phyloP scores from a whole-genome alignment of 257 asterid genomes.

The Scutellaria barbata region DNA sequence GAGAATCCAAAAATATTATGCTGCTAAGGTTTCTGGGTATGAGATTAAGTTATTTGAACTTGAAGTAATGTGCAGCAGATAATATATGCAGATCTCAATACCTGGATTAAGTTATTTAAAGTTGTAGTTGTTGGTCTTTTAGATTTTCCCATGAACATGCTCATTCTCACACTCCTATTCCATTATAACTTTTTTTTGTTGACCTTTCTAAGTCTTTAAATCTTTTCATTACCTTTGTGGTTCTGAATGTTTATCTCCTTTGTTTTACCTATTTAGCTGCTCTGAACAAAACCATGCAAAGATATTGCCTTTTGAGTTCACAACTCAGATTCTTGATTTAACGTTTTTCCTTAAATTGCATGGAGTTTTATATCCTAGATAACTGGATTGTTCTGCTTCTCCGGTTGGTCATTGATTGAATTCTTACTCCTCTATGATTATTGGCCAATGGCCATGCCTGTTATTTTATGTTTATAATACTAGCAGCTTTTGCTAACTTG shows the following conservation, averaged over 20 bases:
- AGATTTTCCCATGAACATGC: background rate
- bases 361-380: background rate
- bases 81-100: slow-evolving; percentile 55
- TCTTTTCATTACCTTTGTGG: background rate
- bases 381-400: slow-evolving; percentile 25
- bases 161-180: too few species aligned
- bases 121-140: slow-evolving; percentile 19
- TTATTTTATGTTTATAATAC: background rate
- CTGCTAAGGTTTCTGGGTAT: slow-evolving; percentile 68
- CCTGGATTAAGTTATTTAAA: slow-evolving; percentile 19
- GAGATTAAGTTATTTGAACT: slow-evolving; percentile 28
- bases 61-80: slow-evolving; percentile 59
- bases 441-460: slow-evolving; percentile 9
- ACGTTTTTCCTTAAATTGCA: too few species aligned
- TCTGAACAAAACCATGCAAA: too few species aligned
- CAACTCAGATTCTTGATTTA: too few species aligned
- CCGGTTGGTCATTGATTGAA: background rate
- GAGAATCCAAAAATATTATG: slow-evolving; percentile 76
- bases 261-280: background rate
- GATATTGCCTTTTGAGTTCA: too few species aligned
- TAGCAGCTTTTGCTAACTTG: slow-evolving; percentile 20
- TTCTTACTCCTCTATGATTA: slow-evolving; percentile 6
- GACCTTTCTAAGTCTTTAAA: slow-evolving; percentile 3
- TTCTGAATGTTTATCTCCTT: background rate
- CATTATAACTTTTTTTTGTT: background rate